phyloP scores from a whole-genome alignment of 2,329 filamentous ascomycete genomes.

The Talaromyces sp. region DNA sequence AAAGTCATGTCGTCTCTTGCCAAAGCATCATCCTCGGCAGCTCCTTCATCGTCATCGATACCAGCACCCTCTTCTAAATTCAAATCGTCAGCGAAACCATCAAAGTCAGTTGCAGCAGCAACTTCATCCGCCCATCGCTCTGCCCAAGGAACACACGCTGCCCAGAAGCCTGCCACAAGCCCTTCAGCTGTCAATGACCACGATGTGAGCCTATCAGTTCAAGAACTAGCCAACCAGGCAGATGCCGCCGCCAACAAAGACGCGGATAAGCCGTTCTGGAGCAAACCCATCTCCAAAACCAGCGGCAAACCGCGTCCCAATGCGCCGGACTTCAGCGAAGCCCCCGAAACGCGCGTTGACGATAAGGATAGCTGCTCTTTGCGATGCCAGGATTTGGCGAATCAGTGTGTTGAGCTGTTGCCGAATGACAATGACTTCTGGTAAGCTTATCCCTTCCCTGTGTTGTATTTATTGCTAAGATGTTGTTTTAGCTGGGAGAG shows the following conservation, averaged over 20 bases:
- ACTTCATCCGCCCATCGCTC: background rate
- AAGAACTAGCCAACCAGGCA: background rate
- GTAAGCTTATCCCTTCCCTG: background rate
- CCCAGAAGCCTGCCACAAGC: background rate
- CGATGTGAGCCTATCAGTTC: constrained; percentile 1
- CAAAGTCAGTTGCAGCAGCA: background rate
- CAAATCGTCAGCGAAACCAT: background rate
- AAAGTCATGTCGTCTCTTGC: background rate
- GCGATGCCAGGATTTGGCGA: constrained; percentile 8
- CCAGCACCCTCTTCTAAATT: background rate
- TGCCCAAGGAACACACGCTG: constrained; percentile 1
- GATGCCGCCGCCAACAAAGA: background rate
- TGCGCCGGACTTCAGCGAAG: constrained; percentile 1
- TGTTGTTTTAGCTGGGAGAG: constrained; percentile 6
- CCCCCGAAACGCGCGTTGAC: background rate
- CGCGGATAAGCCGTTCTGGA: constrained; percentile 8
- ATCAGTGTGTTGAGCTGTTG: constrained; percentile 8
- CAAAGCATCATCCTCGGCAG: background rate
- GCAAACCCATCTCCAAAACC: background rate
- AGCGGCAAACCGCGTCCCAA: background rate
- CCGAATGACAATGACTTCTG: constrained; percentile 12
- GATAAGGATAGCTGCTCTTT: constrained; percentile 12
- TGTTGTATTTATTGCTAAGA: background rate
- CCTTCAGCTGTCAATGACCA: background rate
- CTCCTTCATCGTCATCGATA: background rate